Base-by-base conservation (phyloP, 1,284 basidiomycete genomes). In the Chondrostereum purpureum region DNA sequence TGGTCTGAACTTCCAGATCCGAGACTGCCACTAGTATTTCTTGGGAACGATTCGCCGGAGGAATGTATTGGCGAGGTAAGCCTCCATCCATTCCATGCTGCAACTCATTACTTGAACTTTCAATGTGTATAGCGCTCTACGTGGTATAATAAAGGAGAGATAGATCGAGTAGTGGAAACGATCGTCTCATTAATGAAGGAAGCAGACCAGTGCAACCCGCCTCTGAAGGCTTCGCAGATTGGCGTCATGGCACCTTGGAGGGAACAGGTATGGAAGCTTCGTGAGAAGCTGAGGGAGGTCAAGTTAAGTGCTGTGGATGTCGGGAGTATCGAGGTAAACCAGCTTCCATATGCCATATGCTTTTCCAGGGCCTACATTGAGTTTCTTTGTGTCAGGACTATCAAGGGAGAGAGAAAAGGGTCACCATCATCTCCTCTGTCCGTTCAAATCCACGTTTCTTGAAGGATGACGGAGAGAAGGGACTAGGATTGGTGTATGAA, bases 201-300 rank as follows among this genome's bases (percentile, higher is more conserved):
- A 46, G 54, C 55, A 13, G 50, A 58, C 10, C 45, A 53, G 2
- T 68, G 64, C 42, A 55, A 57, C 2, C 71, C 71, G n/a, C 62
- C 61, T 2, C 54, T 72, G 8, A 56, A 57, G 31, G 53, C 65
- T 5, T 55, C 54, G 5, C 62, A 72, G 37, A 70, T 73, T 45
- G 68, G 70, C 0, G 62, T 73, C 10, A 72, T 73, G 68, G 66
- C 71, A 0, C 66, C 71, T 2, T 73, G 69, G 64, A 64, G 71
- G 44, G 69, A 69, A 45, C 71, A 73, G 39, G 71, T 73, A 0
- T 71, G 69, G 69, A 68, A 67, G 49, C 53, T 72, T 20, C 65
- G 71, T 52, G 67, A 70, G 45, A 55, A 57, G 39, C 51, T 73
- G 50, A 61, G 71, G 45, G 63, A 64, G 46, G 65, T 65, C 33